These are phyloP conservation scores for Podosphaera xanthii DNA, from an alignment of 2,329 filamentous ascomycete genomes.

Conservation along the genomic window DNA sequence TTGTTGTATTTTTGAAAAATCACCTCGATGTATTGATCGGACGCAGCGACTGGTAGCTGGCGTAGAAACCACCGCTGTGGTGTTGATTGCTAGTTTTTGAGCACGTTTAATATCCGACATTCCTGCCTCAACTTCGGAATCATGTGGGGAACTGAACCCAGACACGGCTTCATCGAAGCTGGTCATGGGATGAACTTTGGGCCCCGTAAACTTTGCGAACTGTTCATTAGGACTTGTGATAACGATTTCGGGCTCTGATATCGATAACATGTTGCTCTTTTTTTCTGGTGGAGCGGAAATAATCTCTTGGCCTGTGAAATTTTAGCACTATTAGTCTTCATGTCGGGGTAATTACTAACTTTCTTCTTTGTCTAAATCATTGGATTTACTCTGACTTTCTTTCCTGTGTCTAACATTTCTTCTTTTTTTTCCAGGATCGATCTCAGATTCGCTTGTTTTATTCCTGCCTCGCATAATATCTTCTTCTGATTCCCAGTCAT, in stretches of 20 bases:
- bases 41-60: conserved; percentile 61
- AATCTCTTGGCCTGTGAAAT: neutral
- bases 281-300: conserved; percentile 2
- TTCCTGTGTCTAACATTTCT: neutral
- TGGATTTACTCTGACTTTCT: neutral
- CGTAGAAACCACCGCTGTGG: conserved; percentile 58
- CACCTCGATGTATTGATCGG: conserved; percentile 73
- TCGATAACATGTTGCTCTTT: conserved; percentile 13
- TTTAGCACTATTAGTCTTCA: neutral
- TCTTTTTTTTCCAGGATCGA: conserved; percentile 17
- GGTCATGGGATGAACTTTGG: conserved; percentile 53
- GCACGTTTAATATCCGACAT: conserved; percentile 68
- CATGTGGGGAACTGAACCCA: conserved; percentile 32
- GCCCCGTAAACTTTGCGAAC: conserved; percentile 24
- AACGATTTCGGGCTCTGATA: conserved; percentile 37
- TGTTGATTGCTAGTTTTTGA: conserved; percentile 59
- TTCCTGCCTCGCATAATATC: conserved; percentile 38
- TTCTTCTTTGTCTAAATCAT: conserved; percentile 39
- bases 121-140: conserved; percentile 72
- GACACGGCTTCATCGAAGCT: conserved; percentile 47
- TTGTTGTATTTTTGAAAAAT: conserved; percentile 53
- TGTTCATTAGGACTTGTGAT: conserved; percentile 36
- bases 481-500: conserved; percentile 24
- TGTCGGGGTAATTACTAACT: conserved; percentile 27
- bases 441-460: conserved; percentile 16